phyloP scores from a whole-genome alignment of 2,329 filamentous ascomycete genomes.

The Colletotrichum sp. region DNA sequence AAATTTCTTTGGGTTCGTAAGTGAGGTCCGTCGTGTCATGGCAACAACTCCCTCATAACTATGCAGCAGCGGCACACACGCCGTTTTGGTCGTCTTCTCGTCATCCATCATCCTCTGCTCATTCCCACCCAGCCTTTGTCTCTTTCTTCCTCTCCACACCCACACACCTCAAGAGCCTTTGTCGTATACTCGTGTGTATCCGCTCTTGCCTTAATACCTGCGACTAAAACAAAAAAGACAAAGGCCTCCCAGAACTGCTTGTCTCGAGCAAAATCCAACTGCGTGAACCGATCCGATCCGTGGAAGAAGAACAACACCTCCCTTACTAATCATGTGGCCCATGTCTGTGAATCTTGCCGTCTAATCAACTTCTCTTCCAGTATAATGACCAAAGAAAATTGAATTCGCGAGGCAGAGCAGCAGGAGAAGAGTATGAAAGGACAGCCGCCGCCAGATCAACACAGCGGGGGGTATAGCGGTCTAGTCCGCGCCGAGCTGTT shows the following conservation, averaged over 20 bases:
- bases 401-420: background rate
- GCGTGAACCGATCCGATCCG: background rate
- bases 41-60: constrained; percentile 6
- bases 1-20: constrained; percentile 17
- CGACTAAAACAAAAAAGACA: background rate
- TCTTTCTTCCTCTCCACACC: background rate
- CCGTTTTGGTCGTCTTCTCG: background rate
- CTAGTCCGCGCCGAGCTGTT: constrained; percentile 10
- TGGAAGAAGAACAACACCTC: background rate
- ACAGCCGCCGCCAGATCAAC: background rate
- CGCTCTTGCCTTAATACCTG: background rate
- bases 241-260: constrained; percentile 1
- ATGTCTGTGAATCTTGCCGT: constrained; percentile 1
- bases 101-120: background rate
- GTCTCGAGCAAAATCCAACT: background rate
- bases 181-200: background rate
- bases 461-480: constrained; percentile 15
- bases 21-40: constrained; percentile 10
- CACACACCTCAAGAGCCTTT: background rate
- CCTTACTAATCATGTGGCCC: background rate
- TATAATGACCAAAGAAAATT: constrained; percentile 14
- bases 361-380: background rate
- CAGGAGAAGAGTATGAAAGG: background rate
- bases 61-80: background rate
- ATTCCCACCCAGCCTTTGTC: background rate